Conservation (phyloP, 1,139 yeast genomes). For the Candida tetrigidarum region DNA sequence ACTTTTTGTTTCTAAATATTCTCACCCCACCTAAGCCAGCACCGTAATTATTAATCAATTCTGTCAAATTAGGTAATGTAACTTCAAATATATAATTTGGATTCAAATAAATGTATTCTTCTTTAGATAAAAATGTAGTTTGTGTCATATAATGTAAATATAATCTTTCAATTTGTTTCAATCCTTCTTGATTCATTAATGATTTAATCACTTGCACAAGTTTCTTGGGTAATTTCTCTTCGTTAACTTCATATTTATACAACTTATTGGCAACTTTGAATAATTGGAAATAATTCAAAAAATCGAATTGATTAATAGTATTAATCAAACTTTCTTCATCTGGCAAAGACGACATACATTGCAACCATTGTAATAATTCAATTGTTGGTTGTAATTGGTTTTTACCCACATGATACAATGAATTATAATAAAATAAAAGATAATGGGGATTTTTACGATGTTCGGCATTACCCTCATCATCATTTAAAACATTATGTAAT, state of each 20-base stretch:
- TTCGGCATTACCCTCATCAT: constrained; percentile 18
- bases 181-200: constrained; percentile 43
- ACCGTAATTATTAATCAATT: constrained; percentile 63
- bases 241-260: constrained; percentile 86
- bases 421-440: constrained; percentile 54
- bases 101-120: constrained; percentile 49
- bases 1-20: constrained; percentile 48
- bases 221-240: constrained; percentile 58
- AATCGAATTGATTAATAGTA: constrained; percentile 60
- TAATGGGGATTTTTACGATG: constrained; percentile 31
- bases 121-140: constrained; percentile 42
- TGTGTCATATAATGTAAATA: constrained; percentile 50
- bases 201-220: constrained; percentile 40
- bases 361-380: constrained; percentile 88
- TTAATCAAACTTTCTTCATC: constrained; percentile 60
- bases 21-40: constrained; percentile 61
- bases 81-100: constrained; percentile 54
- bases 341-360: constrained; percentile 69
- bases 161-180: constrained; percentile 34
- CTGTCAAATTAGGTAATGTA: constrained; percentile 61
- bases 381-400: constrained; percentile 72
- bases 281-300: constrained; percentile 71
- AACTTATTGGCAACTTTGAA: constrained; percentile 66
- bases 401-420: constrained; percentile 63
- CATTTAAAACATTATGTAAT: constrained; percentile 30